Base-by-base conservation (phyloP, 1,139 yeast genomes). In the Magnusiomyces paraingens region DNA sequence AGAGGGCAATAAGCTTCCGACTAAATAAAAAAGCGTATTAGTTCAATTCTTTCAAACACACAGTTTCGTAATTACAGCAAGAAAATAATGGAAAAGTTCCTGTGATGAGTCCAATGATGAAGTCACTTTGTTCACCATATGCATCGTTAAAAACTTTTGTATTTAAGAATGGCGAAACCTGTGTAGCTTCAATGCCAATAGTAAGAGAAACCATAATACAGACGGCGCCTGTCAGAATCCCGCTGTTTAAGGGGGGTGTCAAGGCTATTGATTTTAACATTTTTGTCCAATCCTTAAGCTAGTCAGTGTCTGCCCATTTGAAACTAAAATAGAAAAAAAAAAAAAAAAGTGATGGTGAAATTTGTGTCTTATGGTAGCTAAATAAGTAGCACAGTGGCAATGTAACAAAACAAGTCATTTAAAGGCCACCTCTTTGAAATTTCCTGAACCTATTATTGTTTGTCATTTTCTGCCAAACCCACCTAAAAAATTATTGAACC, bases 101-200 rank as follows among this genome's bases (percentile, higher is more conserved):
- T 6, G 74, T 73, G 49, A 76, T 64, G 0, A 73, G 43, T 0
- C 81, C 81, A 56, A 74, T 74, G 29, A 58, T 44, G 1, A 70
- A 49, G 0, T 74, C 63, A 11, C 69, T 63, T 1, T 86, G 85
- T 46, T 63, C 47, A 53, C 71, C 55, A 63, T 83, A 84, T 56
- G 67, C 75, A 0, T 61, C 58, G 46, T 70, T 65, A 63, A 83
- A 83, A 2, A 69, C 67, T 0, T 61, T 63, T 10, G 73, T 70
- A 42, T 81, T 79, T 43, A 82, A 66, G 61, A 84, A 83, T 0
- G 82, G 79, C 1, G 88, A 79, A 73, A 84, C 74, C 3, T 86
- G 82, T 0, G 87, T 81, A 44, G 83, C 81, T 69, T 84, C 91
- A 60, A 83, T 75, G 49, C 91, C 91, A 66, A 82, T 77, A 71